Evolutionary conservation across 2,329 filamentous ascomycete species (phyloP).

Genomic region (Tetracladium maxilliforme): DNA sequence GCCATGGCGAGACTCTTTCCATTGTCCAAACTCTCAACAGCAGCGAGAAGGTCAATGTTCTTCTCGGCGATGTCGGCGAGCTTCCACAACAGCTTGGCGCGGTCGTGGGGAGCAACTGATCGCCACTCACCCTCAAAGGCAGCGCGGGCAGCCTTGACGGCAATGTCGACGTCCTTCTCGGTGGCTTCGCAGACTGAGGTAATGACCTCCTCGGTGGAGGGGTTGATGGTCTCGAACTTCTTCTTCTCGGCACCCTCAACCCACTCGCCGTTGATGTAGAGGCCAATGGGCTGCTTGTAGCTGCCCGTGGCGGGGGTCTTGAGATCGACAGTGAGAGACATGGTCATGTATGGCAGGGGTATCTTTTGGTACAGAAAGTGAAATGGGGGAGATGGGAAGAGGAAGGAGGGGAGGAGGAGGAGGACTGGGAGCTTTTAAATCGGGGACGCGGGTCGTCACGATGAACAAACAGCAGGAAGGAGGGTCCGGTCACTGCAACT

Average conservation of each 20-base stretch:
- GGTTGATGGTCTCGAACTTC: conserved; percentile 83
- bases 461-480: no score
- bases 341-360: no score
- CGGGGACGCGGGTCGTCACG: no score
- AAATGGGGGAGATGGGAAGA: no score
- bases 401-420: no score
- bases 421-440: no score
- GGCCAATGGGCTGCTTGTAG: not conserved
- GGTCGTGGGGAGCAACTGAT: conserved; percentile 52
- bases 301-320: not conserved
- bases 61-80: conserved; percentile 71
- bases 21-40: conserved; percentile 79
- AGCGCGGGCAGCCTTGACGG: conserved; percentile 66
- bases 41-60: conserved; percentile 60
- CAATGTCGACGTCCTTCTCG: conserved; percentile 66
- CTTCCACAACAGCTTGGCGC: conserved; percentile 56
- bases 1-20: conserved; percentile 70
- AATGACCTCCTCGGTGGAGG: conserved; percentile 66
- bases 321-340: not conserved
- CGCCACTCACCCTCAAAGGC: conserved; percentile 63
- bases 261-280: conserved; percentile 79
- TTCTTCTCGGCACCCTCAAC: conserved; percentile 67
- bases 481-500: no score
- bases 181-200: conserved; percentile 64
- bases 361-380: no score